Evolutionary conservation across 1,284 basidiomycete species (phyloP), one percentile per base, ranked within the genome.

Genomic region (Phlebopus sp.): DNA sequence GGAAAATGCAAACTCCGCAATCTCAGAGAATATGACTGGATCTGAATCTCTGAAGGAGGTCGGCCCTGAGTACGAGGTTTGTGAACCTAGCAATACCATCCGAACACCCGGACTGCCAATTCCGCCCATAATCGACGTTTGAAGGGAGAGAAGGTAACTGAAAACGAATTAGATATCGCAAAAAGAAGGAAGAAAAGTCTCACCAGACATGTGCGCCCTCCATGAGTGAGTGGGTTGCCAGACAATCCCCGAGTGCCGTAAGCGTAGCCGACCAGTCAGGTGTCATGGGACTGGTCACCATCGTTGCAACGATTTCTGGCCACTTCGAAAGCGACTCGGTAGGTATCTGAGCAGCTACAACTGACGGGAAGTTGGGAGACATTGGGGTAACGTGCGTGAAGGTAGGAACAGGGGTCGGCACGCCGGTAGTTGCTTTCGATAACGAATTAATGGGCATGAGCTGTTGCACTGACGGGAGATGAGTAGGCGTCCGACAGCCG

Each of bases 161-260:
- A 17, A 23, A 52, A 47, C 42, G 55, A 36, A 21, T 17, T 31
- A 31, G 23, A 50, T 48, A 8, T 9, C 2, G 9, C 10, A 30
- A 42, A 44, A 5, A 25, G 15, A 44, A 41, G 42, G 44, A 8
- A 43, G 19, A 43, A 42, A 34, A 48, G 53, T 57, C 69, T 58
- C 62, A 96, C 94, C 95, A 98, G 49, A 79, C 82, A 73, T 99
- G 95, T 13, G 93, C 92, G 7, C 93, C 93, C 58, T 95, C 88
- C 5, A 82, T 68, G 70, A 91, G 83, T 37, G 88, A 80, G 53
- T 88, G 83, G 2, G 78, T 74, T 35, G 76, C 64, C 30, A 99
- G 75, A 53, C 84, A 85, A 61, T 96, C 92, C 27, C 95, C 97
- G 3, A 99, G 78, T 14, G 90, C 82, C 27, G 91, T 90, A 52